Evolutionary conservation across 768 basidiomycete species (phyloP), one percentile per base, ranked within the genome.

Genomic region (Tylopilus plumbeoviolaceoides): DNA sequence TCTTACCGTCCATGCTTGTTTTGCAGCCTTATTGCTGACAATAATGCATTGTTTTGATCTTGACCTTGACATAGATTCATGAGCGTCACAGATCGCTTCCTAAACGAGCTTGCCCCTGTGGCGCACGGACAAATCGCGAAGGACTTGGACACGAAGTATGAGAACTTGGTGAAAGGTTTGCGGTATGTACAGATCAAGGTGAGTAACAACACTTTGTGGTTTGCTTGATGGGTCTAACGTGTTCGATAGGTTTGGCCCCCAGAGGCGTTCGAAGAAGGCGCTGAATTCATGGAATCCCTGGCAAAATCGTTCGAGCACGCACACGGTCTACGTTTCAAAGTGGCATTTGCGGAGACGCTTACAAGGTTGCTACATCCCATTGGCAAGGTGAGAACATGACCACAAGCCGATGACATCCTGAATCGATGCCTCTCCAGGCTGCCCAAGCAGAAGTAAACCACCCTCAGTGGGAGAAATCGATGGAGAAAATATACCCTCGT

Each of bases 381-480:
- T 44, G 87, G 86, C 55, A 93, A 95, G 79, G 91, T 88, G 53
- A 40, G 53, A 30, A 30, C 10, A 18, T 20, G 35, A 39, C 30
- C 30, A 4, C 4, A 27, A 30, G 23, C 18, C 4, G 27, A 18
- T 17, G 23, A 23, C 33, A 25, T 6, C 30, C 15, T 31, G 21
- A 55, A 25, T 31, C 20, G 44, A 39, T 12, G 30, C 18, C 50
- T 62, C 4, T 44, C 53, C 46, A 94, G 89, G 95, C 88, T 36
- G 95, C 91, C 0, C 92, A 94, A 72, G 94, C 91, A 7, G 94
- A 98, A 72, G 93, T 95, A 45, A 97, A 97, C 61, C 88, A 95
- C 67, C 94, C 94, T 0, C 79, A 89, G 59, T 98, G 94, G 94
- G 91, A 87, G 6, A 92, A 91, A 65, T 93, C 94, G 0, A 88